These are phyloP conservation scores for Tremellales sp. DNA, from an alignment of 1,284 basidiomycete species.

Conservation along the genomic window DNA sequence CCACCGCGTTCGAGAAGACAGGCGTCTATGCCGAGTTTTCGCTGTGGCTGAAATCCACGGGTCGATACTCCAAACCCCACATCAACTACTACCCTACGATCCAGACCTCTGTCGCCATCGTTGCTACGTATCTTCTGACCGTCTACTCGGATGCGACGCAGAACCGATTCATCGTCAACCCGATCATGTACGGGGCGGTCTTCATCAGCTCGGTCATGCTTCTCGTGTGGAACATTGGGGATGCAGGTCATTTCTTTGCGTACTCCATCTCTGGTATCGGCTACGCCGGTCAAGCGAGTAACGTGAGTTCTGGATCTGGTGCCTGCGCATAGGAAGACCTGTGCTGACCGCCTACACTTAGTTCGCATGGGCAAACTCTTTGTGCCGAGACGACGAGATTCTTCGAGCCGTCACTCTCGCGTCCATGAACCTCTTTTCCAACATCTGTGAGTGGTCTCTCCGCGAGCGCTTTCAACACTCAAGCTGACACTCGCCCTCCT, in stretches of 20 bases:
- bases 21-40: constrained; percentile 37
- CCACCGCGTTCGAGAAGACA: constrained; percentile 33
- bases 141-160: constrained; percentile 31
- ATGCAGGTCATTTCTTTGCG: constrained; percentile 35
- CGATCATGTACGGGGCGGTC: constrained; percentile 33
- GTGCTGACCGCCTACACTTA: neutral
- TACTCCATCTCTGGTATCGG: constrained; percentile 37
- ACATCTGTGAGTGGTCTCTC: constrained; percentile 10
- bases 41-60: constrained; percentile 32
- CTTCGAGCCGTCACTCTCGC: constrained; percentile 15
- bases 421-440: constrained; percentile 17
- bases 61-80: constrained; percentile 10
- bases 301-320: constrained; percentile 15
- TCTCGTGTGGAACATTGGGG: constrained; percentile 31
- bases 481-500: neutral
- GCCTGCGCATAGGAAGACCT: neutral
- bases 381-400: constrained; percentile 9
- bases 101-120: constrained; percentile 34
- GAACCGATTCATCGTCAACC: constrained; percentile 43
- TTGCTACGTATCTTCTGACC: constrained; percentile 36
- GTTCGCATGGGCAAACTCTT: constrained; percentile 16
- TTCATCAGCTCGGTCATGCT: constrained; percentile 34
- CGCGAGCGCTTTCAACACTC: neutral
- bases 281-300: constrained; percentile 42
- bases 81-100: constrained; percentile 38